Conservation (phyloP, 306 rosid species). For the Pyrus betulifolia region DNA sequence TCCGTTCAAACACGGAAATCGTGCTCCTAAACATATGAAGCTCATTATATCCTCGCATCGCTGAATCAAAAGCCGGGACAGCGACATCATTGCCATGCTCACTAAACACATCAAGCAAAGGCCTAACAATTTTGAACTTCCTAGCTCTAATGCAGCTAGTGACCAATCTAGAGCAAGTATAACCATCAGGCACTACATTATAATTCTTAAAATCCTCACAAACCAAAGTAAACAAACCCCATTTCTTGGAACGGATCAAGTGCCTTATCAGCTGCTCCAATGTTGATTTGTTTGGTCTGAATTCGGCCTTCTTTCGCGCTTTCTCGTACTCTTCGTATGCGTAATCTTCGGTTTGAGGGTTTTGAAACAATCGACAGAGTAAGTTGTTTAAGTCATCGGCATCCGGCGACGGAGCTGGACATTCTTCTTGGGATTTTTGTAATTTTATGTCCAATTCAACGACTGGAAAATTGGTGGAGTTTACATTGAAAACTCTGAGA, state of each 20-base stretch:
- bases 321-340: conserved; percentile 50
- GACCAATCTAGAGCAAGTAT: conserved; percentile 46
- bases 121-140: conserved; percentile 43
- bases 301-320: conserved; percentile 45
- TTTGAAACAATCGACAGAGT: conserved; percentile 40
- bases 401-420: conserved; percentile 11
- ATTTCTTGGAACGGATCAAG: conserved; percentile 47
- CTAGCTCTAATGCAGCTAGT: conserved; percentile 45
- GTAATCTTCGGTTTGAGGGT: conserved; percentile 30
- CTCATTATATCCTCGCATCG: conserved; percentile 55
- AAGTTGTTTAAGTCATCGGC: conserved; percentile 35
- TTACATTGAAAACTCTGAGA: conserved; percentile 18
- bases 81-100: conserved; percentile 21
- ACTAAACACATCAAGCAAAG: conserved; percentile 31
- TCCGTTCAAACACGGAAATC: conserved; percentile 23
- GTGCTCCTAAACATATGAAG: conserved; percentile 64
- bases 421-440: conserved; percentile 3
- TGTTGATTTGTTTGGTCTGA: conserved; percentile 43
- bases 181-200: conserved; percentile 43
- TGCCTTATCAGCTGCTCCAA: conserved; percentile 46
- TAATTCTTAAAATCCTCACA: conserved; percentile 45
- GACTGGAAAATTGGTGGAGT: conserved; percentile 19
- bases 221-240: conserved; percentile 34
- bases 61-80: conserved; percentile 38
- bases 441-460: conserved; percentile 21